Evolutionary conservation across 805 yeast species (phyloP).

Genomic region (Danielozyma ontarioensis): DNA sequence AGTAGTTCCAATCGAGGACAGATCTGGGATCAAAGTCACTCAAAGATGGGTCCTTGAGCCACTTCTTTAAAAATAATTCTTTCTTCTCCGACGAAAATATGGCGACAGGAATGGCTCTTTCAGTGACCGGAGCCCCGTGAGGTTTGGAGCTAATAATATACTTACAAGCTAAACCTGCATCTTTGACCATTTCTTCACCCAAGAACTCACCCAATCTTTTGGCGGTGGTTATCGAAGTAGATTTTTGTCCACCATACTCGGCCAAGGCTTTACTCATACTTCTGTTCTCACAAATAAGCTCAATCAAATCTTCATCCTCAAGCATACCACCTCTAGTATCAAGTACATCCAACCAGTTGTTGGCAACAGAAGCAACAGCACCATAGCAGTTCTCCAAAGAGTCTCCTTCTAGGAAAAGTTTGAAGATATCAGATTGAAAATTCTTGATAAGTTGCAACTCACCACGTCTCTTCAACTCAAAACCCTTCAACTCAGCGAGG

Average conservation of each 20-base stretch:
- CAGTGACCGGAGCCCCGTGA: slow-evolving; percentile 82
- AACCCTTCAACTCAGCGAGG: slow-evolving; percentile 92
- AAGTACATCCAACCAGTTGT: slow-evolving; percentile 91
- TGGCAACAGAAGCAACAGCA: slow-evolving; percentile 89
- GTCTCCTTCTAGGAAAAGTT: slow-evolving; percentile 81
- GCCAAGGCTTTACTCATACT: slow-evolving; percentile 88
- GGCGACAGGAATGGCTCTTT: slow-evolving; percentile 94
- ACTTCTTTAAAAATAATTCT: slow-evolving; percentile 68
- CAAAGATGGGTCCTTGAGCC: slow-evolving; percentile 78
- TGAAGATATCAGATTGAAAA: slow-evolving; percentile 92
- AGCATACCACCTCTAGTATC: slow-evolving; percentile 81
- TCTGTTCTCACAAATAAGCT: slow-evolving; percentile 91
- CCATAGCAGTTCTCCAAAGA: slow-evolving; percentile 74
- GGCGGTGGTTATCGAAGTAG: slow-evolving; percentile 95
- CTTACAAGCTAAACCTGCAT: slow-evolving; percentile 92
- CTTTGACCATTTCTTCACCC: slow-evolving; percentile 95
- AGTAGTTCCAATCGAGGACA: slow-evolving; percentile 91
- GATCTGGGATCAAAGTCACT: slow-evolving; percentile 82
- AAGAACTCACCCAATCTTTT: slow-evolving; percentile 87
- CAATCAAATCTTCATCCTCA: slow-evolving; percentile 92
- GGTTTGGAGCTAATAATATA: slow-evolving; percentile 87
- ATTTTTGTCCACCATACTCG: slow-evolving; percentile 86
- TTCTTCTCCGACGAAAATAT: slow-evolving; percentile 89
- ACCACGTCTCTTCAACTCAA: slow-evolving; percentile 94
- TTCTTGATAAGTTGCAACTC: slow-evolving; percentile 89